Percentiles rank a stretch among this genome's conserved stretches.
These are phyloP conservation scores for Nicotiana tomentosiformis DNA, from an alignment of 257 asterid species.

Conservation along the genomic window DNA sequence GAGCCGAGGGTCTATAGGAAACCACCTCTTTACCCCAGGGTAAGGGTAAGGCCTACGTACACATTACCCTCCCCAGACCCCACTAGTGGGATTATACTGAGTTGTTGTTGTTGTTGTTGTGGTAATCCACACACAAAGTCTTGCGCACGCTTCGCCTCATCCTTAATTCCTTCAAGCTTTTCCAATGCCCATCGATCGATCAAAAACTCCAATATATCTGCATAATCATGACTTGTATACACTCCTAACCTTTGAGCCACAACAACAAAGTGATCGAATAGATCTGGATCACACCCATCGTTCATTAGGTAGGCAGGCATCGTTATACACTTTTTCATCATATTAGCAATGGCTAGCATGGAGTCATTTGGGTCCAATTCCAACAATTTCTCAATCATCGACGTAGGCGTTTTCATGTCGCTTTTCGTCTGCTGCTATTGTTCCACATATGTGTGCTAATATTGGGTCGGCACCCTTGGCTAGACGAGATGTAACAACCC, in stretches of 20 bases:
- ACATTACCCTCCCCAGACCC: no score
- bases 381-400: constrained; percentile 22
- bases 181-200: constrained; percentile 28
- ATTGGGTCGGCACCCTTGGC: constrained; percentile 25
- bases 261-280: constrained; percentile 22
- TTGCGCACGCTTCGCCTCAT: constrained; percentile 25
- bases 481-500: constrained; percentile 2
- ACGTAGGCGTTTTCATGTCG: constrained; percentile 33
- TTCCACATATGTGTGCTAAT: constrained; percentile 29
- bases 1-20: no score
- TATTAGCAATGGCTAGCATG: constrained; percentile 29
- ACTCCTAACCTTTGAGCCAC: constrained; percentile 23
- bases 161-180: constrained; percentile 18
- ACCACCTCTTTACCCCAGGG: no score
- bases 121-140: constrained; percentile 28
- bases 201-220: constrained; percentile 32
- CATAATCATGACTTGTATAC: constrained; percentile 23
- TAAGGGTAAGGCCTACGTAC: no score
- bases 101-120: no score
- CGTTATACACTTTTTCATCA: constrained; percentile 30
- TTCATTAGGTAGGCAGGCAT: constrained; percentile 34
- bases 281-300: constrained; percentile 23
- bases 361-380: constrained; percentile 27
- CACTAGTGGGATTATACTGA: no score
- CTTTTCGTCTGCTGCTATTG: constrained; percentile 35